Evolutionary conservation across 352 stramenopile genomes (phyloP).

Genomic region (Blastocystis sp.): DNA sequence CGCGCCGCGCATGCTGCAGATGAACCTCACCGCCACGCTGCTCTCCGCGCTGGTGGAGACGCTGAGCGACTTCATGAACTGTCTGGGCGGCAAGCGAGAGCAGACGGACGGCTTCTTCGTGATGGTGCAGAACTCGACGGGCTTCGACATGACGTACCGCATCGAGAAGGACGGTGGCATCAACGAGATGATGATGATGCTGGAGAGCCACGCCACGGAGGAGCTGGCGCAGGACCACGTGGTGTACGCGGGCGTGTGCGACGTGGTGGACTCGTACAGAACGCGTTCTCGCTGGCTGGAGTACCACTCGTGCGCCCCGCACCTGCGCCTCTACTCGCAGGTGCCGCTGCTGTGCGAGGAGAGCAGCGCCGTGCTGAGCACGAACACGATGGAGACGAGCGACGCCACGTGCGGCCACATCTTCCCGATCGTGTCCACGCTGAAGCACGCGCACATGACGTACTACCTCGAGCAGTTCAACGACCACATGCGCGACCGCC

Average conservation of each 20-base stretch:
- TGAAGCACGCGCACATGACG: neutral
- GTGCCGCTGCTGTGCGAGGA: conserved; percentile 11
- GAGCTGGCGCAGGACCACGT: conserved; percentile 40
- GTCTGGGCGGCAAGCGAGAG: conserved; percentile 5
- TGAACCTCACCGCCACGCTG: conserved; percentile 64
- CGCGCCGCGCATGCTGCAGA: conserved; percentile 37
- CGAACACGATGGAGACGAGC: neutral
- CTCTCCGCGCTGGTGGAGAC: conserved; percentile 24
- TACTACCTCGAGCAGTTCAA: conserved; percentile 54
- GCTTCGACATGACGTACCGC: conserved; percentile 46
- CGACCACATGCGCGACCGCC: neutral
- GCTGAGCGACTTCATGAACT: conserved; percentile 34
- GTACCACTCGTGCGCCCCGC: conserved; percentile 12
- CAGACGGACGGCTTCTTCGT: conserved; percentile 43
- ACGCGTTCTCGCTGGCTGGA: conserved; percentile 46
- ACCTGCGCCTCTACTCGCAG: conserved; percentile 56
- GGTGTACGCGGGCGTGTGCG: conserved; percentile 24
- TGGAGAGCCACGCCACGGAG: conserved; percentile 28
- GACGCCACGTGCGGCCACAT: conserved; percentile 63
- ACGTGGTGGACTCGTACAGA: conserved; percentile 58
- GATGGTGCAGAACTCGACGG: conserved; percentile 52
- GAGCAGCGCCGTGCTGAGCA: conserved; percentile 8
- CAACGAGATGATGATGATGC: conserved; percentile 46
- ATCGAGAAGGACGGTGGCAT: conserved; percentile 57
- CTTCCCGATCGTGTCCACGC: conserved; percentile 48